Conservation (phyloP, 2,329 filamentous ascomycete species). For the Microcyclosporella mali region DNA sequence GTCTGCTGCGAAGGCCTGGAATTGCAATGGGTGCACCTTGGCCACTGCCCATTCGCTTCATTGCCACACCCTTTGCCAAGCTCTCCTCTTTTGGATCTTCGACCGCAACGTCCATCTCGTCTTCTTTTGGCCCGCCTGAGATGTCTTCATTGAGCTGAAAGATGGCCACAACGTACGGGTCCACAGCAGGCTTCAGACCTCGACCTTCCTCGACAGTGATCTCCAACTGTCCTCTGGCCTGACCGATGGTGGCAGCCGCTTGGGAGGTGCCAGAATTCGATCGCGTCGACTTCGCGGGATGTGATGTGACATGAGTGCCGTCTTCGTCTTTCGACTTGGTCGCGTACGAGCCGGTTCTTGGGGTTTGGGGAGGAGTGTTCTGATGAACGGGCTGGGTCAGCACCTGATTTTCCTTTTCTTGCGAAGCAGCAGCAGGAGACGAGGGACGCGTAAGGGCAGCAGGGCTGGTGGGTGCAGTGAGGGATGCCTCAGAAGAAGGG, state of each 20-base stretch:
- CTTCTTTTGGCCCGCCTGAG: conserved; percentile 69
- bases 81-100: conserved; percentile 50
- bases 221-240: conserved; percentile 78
- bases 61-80: conserved; percentile 42
- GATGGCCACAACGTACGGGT: conserved; percentile 93
- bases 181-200: conserved; percentile 71
- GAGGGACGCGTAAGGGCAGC: conserved; percentile 43
- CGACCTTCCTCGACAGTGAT: conserved; percentile 84
- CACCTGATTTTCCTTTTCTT: conserved; percentile 64
- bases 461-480: conserved; percentile 50
- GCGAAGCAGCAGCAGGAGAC: conserved; percentile 43
- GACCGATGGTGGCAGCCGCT: conserved; percentile 54
- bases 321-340: conserved; percentile 34
- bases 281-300: conserved; percentile 33
- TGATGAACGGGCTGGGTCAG: conserved; percentile 72
- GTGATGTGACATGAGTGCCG: conserved; percentile 12
- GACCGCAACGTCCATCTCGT: conserved; percentile 41
- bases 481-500: conserved; percentile 50
- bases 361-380: conserved; percentile 88
- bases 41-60: conserved; percentile 63
- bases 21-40: conserved; percentile 84
- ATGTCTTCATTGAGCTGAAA: conserved; percentile 97
- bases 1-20: conserved; percentile 81
- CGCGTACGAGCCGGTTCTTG: conserved; percentile 72
- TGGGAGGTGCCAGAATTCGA: conserved; percentile 29